Evolutionary conservation across 805 yeast species (phyloP).

Genomic region (Pichia thaimueangensis): DNA sequence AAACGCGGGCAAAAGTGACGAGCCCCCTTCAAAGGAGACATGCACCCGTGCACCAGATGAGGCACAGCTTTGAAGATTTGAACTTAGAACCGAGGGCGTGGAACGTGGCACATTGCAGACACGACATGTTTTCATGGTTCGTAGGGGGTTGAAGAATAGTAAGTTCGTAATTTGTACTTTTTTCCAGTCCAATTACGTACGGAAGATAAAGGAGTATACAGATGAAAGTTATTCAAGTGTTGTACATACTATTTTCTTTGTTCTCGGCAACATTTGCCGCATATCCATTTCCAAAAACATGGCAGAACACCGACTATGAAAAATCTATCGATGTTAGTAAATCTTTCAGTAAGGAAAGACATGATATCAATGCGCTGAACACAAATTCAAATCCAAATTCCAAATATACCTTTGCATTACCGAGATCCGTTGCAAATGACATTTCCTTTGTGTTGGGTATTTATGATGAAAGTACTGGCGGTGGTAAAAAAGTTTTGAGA

Average conservation of each 20-base stretch:
- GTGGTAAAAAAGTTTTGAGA: constrained; percentile 18
- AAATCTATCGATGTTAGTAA: constrained; percentile 60
- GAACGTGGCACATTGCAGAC: constrained; percentile 4
- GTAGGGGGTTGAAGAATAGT: too few species aligned
- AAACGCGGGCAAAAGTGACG: not conserved
- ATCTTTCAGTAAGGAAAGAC: constrained; percentile 59
- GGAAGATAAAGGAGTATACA: too few species aligned
- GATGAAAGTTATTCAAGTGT: not conserved
- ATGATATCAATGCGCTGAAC: constrained; percentile 53
- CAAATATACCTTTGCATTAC: constrained; percentile 55
- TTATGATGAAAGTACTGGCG: constrained; percentile 16
- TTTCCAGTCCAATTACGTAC: too few species aligned
- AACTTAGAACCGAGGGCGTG: not conserved
- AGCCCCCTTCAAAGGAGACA: not conserved
- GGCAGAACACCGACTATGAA: constrained; percentile 53
- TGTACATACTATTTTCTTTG: not conserved
- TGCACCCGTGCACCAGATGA: not conserved
- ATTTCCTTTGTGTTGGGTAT: constrained; percentile 24
- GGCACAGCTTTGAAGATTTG: not conserved
- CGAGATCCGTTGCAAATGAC: constrained; percentile 33
- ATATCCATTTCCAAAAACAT: constrained; percentile 22
- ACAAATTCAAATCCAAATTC: constrained; percentile 45
- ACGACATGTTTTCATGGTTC: too few species aligned
- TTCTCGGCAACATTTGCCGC: constrained; percentile 4
- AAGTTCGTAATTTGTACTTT: too few species aligned